A percentile compares a stretch with the other conserved stretches of the same genome.
phyloP scores from a whole-genome alignment of 2,329 filamentous ascomycete genomes.

The Exophiala alcalophila region DNA sequence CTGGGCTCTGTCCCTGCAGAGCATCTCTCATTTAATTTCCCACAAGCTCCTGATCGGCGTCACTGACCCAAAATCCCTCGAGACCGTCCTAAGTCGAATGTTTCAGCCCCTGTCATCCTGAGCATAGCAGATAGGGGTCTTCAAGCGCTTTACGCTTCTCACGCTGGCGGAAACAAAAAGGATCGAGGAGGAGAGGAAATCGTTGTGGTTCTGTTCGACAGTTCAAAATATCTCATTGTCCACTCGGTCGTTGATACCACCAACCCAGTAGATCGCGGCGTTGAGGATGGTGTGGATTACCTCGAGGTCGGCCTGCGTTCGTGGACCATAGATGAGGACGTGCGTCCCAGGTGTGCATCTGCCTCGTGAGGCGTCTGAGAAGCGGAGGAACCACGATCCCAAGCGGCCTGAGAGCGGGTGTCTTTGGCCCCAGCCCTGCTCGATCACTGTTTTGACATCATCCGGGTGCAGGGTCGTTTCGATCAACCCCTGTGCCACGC shows the following conservation, averaged over 20 bases:
- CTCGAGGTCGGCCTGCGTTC: constrained; percentile 35
- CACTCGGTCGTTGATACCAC: constrained; percentile 14
- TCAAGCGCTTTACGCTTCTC: too few relatives aligned
- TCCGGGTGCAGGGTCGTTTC: constrained; percentile 61
- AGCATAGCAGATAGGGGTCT: too few relatives aligned
- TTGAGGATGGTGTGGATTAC: constrained; percentile 35
- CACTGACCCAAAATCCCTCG: too few relatives aligned
- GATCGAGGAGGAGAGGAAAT: too few relatives aligned
- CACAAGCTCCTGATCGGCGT: too few relatives aligned
- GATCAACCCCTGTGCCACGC: constrained; percentile 17
- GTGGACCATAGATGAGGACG: constrained; percentile 38
- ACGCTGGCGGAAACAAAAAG: too few relatives aligned
- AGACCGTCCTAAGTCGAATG: too few relatives aligned
- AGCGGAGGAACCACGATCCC: constrained; percentile 12
- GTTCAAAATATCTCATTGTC: constrained; percentile 14
- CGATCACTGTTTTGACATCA: constrained; percentile 69
- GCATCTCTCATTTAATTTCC: too few relatives aligned
- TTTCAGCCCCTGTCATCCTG: too few relatives aligned
- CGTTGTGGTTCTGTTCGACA: too few relatives aligned
- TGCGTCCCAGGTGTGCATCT: constrained; percentile 3
- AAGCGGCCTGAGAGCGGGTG: constrained; percentile 45
- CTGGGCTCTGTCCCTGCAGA: too few relatives aligned
- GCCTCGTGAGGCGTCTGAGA: not conserved
- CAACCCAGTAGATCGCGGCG: constrained; percentile 34
- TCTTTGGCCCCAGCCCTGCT: constrained; percentile 74